These are phyloP conservation scores for Tylopilus intermedius DNA, from an alignment of 768 basidiomycete species.

Conservation along the genomic window DNA sequence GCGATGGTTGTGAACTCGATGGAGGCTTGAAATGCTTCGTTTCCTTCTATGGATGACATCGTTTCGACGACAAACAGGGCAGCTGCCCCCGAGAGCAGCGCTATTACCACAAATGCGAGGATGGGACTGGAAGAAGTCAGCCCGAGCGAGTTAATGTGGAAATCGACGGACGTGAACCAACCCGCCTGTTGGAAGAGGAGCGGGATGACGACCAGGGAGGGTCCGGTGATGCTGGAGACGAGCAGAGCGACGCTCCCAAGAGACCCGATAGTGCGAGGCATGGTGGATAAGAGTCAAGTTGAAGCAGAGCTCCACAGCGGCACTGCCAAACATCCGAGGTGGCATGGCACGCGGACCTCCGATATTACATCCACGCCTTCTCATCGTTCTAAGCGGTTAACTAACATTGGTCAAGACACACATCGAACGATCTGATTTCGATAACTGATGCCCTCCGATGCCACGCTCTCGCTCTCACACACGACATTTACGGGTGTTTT, in stretches of 20 bases:
- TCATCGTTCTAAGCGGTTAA: too few species aligned
- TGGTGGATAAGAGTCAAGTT: neutral
- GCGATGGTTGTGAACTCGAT: conserved; percentile 26
- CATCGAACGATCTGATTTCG: too few species aligned
- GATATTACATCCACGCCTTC: too few species aligned
- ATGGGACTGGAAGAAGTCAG: conserved; percentile 11
- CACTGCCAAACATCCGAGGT: too few species aligned
- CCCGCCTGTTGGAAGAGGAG: conserved; percentile 24
- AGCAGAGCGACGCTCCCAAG: conserved; percentile 24
- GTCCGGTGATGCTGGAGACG: conserved; percentile 23
- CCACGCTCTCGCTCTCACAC: neutral
- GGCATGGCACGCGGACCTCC: too few species aligned
- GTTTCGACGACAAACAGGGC: conserved; percentile 19
- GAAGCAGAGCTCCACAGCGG: neutral
- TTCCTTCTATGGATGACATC: conserved; percentile 26
- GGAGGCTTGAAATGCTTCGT: conserved; percentile 20
- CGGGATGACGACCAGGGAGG: conserved; percentile 20
- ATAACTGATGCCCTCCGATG: neutral
- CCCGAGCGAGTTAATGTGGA: neutral
- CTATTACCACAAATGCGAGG: conserved; percentile 15
- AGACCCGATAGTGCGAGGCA: conserved; percentile 22
- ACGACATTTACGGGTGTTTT: conserved; percentile 1
- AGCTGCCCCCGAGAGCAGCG: conserved; percentile 18
- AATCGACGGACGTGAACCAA: conserved; percentile 21
- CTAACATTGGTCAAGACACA: too few species aligned